Evolutionary conservation across 164 flowering plant species (phyloP).

Genomic region (Hamamelis virginiana): DNA sequence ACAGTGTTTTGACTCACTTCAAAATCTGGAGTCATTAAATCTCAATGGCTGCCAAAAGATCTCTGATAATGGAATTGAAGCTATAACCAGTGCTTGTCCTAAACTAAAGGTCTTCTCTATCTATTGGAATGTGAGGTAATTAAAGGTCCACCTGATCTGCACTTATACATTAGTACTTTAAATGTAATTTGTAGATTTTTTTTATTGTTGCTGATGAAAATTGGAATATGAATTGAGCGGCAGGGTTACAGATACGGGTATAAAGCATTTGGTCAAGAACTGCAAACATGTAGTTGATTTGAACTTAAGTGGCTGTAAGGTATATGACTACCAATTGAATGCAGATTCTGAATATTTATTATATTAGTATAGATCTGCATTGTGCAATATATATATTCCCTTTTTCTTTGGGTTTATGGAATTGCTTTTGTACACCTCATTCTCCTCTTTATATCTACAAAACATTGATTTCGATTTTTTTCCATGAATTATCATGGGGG

Average conservation of each 20-base stretch:
- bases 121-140: slow-evolving; percentile 93
- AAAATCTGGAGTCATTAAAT: slow-evolving; percentile 59
- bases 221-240: slow-evolving; percentile 13
- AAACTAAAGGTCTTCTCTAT: slow-evolving; percentile 66
- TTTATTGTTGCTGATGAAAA: slow-evolving; percentile 8
- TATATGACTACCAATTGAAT: slow-evolving; percentile 18
- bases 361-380: too few relatives aligned
- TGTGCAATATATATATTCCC: too few relatives aligned
- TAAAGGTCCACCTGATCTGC: not conserved
- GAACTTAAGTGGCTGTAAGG: slow-evolving; percentile 97
- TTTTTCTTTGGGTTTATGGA: too few relatives aligned
- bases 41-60: slow-evolving; percentile 95
- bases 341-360: too few relatives aligned
- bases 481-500: too few relatives aligned
- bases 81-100: slow-evolving; percentile 61
- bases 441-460: too few relatives aligned
- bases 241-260: slow-evolving; percentile 77
- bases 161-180: not conserved
- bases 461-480: too few relatives aligned
- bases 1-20: slow-evolving; percentile 40
- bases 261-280: slow-evolving; percentile 59
- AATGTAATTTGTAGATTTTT: not conserved
- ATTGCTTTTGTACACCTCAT: too few relatives aligned
- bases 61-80: slow-evolving; percentile 73
- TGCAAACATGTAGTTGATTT: slow-evolving; percentile 62